These are phyloP conservation scores for Leucocoprinus leucothites DNA, from an alignment of 768 basidiomycete species.

Conservation along the genomic window DNA sequence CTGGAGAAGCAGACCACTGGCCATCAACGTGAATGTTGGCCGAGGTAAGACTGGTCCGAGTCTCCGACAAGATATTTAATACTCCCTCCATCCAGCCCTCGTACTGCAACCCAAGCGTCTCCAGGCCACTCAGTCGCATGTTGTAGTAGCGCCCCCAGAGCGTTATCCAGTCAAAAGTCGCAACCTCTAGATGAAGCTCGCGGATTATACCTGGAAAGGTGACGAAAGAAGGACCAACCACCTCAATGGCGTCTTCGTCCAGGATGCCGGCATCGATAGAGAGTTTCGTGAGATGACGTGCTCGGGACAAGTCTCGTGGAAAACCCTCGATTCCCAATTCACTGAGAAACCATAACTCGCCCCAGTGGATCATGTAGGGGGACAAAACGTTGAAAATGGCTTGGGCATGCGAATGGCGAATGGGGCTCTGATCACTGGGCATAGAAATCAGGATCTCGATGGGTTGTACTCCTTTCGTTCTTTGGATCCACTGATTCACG, in stretches of 20 bases:
- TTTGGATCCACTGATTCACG: background rate
- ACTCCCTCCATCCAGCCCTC: slow-evolving; percentile 1
- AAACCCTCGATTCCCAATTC: background rate
- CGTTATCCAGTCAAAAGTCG: background rate
- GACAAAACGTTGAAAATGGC: background rate
- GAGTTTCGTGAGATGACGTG: background rate
- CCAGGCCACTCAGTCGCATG: background rate
- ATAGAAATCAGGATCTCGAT: background rate
- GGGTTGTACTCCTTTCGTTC: no score
- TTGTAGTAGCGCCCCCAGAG: background rate
- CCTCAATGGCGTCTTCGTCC: background rate
- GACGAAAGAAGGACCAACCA: background rate
- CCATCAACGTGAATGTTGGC: background rate
- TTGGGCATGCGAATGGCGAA: background rate
- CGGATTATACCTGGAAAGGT: background rate
- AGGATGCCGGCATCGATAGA: background rate
- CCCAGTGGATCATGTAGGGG: background rate
- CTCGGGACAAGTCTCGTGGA: background rate
- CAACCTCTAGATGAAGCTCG: background rate
- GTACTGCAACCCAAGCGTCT: background rate
- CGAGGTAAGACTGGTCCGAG: background rate
- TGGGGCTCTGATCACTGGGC: background rate
- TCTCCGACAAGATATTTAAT: background rate
- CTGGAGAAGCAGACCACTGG: background rate
- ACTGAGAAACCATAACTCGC: background rate